Evolutionary conservation across 495 filamentous ascomycete species (phyloP), one percentile per base, ranked within the genome.

Genomic region (Halenospora varia): DNA sequence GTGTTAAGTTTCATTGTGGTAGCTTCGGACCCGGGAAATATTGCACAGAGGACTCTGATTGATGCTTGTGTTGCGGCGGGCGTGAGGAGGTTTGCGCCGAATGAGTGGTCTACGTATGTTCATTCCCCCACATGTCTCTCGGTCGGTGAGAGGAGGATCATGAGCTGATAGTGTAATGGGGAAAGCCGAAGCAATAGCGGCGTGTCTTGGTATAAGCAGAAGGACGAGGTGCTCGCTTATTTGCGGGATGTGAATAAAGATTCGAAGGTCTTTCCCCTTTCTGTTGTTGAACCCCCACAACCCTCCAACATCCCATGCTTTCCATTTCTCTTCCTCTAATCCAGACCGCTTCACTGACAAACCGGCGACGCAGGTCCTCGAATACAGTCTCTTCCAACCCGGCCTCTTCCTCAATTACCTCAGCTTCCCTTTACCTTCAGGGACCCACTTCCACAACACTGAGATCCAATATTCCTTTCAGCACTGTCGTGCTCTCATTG

Each of bases 311-410:
- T n/a, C n/a, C n/a, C n/a, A n/a, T n/a, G n/a, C n/a, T n/a, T n/a
- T n/a, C n/a, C n/a, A n/a, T n/a, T n/a, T n/a, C n/a, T n/a, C n/a
- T n/a, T n/a, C 15, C 10, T 35, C n/a, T 15, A n/a, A n/a, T 15
- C 49, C 2, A 10, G 18, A 19, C 2, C 6, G 9, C 24, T 20
- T 8, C 20, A 8, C 11, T 40, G 11, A 40, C 40, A 25, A 40
- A 57, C 25, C 48, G n/a, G 44, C 11, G 2, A n/a, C 42, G 18
- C 48, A 80, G 79, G 68, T 79, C 24, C 73, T 85, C 17, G 77
- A 83, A 60, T 86, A 85, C 65, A 70, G 64, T 3, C 66, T 83
- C 3, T 85, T 85, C 58, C 77, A 81, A 39, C 75, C 76, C 0
- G 83, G 81, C 1, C 10, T 78, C 2, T 79, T 84, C 61, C 19